Evolutionary conservation across 768 basidiomycete genomes (phyloP).

Genomic region (Lactarius deliciosus): DNA sequence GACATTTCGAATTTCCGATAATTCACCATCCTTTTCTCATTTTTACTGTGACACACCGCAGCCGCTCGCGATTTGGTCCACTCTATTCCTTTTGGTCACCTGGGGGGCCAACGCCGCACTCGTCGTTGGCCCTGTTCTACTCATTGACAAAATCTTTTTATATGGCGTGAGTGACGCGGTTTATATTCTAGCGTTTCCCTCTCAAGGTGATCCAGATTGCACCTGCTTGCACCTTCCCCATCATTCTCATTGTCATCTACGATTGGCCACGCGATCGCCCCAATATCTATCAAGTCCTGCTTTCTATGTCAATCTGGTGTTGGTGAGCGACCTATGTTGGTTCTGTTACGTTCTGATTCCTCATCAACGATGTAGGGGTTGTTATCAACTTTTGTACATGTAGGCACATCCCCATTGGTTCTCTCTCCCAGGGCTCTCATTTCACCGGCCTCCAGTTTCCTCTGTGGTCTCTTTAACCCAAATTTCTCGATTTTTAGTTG

Average conservation of each 20-base stretch:
- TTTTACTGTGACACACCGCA: slow-evolving; percentile 35
- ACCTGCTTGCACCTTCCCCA: slow-evolving; percentile 58
- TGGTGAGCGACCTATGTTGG: slow-evolving; percentile 45
- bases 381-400: slow-evolving; percentile 59
- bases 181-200: slow-evolving; percentile 25
- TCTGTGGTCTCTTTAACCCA: slow-evolving; percentile 45
- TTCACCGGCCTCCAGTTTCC: slow-evolving; percentile 34
- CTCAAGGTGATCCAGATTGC: slow-evolving; percentile 43
- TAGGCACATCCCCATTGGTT: slow-evolving; percentile 30
- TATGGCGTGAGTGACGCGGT: slow-evolving; percentile 44
- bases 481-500: slow-evolving; percentile 41
- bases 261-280: slow-evolving; percentile 68
- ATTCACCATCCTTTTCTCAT: slow-evolving; percentile 41
- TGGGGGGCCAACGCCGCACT: slow-evolving; percentile 15
- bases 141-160: slow-evolving; percentile 61
- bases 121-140: slow-evolving; percentile 16
- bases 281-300: slow-evolving; percentile 58
- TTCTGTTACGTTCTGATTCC: slow-evolving; percentile 6
- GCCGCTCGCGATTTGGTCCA: slow-evolving; percentile 24
- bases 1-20: slow-evolving; percentile 5
- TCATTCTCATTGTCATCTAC: slow-evolving; percentile 63
- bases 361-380: slow-evolving; percentile 42
- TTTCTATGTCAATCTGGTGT: slow-evolving; percentile 59
- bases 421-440: neutral
- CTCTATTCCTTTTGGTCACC: slow-evolving; percentile 19